Evolutionary conservation across 2,329 filamentous ascomycete genomes (phyloP).

Genomic region (Leptographium wingfieldii): DNA sequence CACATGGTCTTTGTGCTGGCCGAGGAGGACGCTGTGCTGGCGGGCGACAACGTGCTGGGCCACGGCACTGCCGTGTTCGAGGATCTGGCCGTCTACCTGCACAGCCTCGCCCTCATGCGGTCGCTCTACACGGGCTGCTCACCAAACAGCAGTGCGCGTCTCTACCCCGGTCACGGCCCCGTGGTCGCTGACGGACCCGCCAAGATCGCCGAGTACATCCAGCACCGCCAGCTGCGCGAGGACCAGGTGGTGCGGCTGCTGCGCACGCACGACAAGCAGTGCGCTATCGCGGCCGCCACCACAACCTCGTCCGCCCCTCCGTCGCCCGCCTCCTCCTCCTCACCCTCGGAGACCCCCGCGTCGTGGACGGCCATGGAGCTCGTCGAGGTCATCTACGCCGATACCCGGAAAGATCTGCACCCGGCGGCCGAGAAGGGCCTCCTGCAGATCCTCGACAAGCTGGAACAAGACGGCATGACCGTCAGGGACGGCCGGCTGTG

Average conservation of each 20-base stretch:
- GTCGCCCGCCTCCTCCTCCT: neutral
- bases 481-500: constrained; percentile 25
- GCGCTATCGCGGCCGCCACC: neutral
- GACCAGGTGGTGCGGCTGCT: constrained; percentile 60
- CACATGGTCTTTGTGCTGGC: constrained; percentile 51
- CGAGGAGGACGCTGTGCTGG: constrained; percentile 59
- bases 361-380: constrained; percentile 63
- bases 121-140: constrained; percentile 43
- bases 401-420: constrained; percentile 65
- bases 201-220: constrained; percentile 72
- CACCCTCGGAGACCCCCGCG: neutral
- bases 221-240: constrained; percentile 68
- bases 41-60: constrained; percentile 62
- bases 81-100: constrained; percentile 49
- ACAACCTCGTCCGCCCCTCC: neutral
- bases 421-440: constrained; percentile 64
- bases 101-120: constrained; percentile 48
- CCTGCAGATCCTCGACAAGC: constrained; percentile 65
- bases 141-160: constrained; percentile 43
- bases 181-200: constrained; percentile 59
- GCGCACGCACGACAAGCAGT: constrained; percentile 18
- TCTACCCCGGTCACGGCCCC: constrained; percentile 80
- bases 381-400: constrained; percentile 76
- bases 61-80: constrained; percentile 65
- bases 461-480: constrained; percentile 61